Conservation (phyloP, 129 eudicot species). For the Arctium lappa region DNA sequence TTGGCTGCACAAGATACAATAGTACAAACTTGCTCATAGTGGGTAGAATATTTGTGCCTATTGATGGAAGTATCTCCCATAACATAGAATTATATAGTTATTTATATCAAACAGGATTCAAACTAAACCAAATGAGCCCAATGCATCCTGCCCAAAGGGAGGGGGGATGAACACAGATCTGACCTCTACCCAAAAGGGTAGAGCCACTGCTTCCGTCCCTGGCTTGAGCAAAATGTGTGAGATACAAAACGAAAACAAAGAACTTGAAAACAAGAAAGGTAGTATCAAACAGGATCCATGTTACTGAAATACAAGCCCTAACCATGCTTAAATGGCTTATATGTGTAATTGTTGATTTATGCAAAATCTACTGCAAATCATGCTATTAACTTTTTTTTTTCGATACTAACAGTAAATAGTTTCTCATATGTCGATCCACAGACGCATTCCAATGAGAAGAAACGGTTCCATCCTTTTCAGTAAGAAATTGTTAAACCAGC, state of each 20-base stretch:
- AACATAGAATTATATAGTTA: background rate
- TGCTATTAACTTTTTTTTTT: background rate
- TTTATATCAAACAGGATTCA: background rate
- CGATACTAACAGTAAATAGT: background rate
- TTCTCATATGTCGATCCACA: background rate
- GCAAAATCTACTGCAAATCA: background rate
- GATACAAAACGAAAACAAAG: too few species aligned
- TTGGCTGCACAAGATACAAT: background rate
- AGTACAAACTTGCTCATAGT: background rate
- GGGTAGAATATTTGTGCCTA: background rate
- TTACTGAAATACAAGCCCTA: background rate
- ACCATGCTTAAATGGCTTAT: background rate
- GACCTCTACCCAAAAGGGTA: too few species aligned
- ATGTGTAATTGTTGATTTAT: background rate
- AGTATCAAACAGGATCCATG: background rate
- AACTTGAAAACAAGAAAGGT: background rate
- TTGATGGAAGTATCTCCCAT: background rate
- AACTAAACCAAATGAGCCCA: background rate
- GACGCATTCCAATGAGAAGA: background rate
- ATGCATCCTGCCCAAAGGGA: too few species aligned
- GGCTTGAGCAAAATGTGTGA: too few species aligned
- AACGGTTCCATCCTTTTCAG: background rate
- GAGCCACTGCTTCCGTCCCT: too few species aligned
- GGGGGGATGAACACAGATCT: too few species aligned
- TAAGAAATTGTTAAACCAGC: background rate